phyloP scores from a whole-genome alignment of 176 grass and related monocot species.

The Hordeum marinum region DNA sequence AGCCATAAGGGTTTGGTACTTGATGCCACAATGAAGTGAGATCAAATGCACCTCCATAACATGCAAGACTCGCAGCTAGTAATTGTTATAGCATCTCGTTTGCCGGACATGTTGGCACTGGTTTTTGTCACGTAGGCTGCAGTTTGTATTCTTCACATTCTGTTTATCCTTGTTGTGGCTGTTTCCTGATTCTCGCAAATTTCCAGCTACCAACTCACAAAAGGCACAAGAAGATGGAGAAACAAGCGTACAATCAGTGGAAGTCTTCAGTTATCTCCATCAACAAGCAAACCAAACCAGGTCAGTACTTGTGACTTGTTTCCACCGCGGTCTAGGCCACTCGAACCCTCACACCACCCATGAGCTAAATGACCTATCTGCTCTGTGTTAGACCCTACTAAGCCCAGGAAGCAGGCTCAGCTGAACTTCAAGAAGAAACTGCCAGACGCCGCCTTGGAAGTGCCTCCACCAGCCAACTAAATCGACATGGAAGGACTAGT shows the following conservation, averaged over 20 bases:
- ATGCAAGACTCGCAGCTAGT: neutral
- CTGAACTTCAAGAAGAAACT: conserved; percentile 70
- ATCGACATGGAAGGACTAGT: neutral
- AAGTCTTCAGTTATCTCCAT: conserved; percentile 74
- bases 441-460: conserved; percentile 32
- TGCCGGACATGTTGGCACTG: neutral
- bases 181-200: conserved; percentile 7
- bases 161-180: neutral
- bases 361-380: neutral
- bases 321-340: neutral
- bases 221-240: conserved; percentile 82
- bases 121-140: neutral
- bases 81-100: neutral
- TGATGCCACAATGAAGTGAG: neutral
- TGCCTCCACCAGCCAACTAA: conserved; percentile 20
- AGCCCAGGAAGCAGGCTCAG: conserved; percentile 60
- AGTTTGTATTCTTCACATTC: neutral
- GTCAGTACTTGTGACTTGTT: conserved; percentile 22
- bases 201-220: conserved; percentile 81
- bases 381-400: conserved; percentile 33
- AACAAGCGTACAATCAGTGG: conserved; percentile 70
- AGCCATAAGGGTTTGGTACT: neutral
- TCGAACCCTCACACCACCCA: neutral
- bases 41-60: neutral
- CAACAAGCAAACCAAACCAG: conserved; percentile 64